phyloP scores from a whole-genome alignment of 352 stramenopile species.

The Aphanomyces cochlioides region DNA sequence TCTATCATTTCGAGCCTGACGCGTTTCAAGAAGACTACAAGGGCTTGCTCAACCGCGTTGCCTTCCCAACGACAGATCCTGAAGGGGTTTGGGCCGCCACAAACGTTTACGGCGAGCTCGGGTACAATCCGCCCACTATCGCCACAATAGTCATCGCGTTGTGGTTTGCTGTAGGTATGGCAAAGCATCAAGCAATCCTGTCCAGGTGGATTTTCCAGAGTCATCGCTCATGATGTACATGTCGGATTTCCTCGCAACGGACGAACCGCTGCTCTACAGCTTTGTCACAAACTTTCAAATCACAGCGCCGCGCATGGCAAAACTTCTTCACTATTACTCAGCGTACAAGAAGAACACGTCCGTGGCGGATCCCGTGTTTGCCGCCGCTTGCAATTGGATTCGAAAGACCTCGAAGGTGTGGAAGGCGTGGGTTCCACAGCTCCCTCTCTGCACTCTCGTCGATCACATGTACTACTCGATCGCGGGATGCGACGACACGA shows the following conservation, averaged over 20 bases:
- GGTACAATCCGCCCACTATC: constrained; percentile 31
- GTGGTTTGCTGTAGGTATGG: constrained; percentile 28
- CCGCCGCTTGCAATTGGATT: constrained; percentile 48
- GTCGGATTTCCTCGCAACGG: not conserved
- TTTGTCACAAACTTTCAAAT: constrained; percentile 38
- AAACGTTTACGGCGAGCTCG: constrained; percentile 45
- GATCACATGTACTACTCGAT: constrained; percentile 36
- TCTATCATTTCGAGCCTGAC: constrained; percentile 57
- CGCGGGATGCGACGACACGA: constrained; percentile 34
- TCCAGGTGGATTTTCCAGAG: constrained; percentile 46
- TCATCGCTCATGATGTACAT: constrained; percentile 41
- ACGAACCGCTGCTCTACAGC: constrained; percentile 18
- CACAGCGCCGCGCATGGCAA: constrained; percentile 41
- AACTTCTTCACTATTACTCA: constrained; percentile 38
- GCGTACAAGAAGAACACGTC: constrained; percentile 5
- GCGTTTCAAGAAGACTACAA: constrained; percentile 43
- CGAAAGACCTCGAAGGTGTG: constrained; percentile 49
- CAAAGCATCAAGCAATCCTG: constrained; percentile 40
- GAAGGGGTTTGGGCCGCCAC: constrained; percentile 39
- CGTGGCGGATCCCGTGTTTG: constrained; percentile 39
- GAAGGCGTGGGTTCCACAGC: constrained; percentile 43
- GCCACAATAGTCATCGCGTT: too few species aligned
- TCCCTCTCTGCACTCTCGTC: constrained; percentile 41
- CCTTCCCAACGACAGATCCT: constrained; percentile 38
- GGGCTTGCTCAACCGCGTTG: constrained; percentile 42